A percentile compares a stretch with the other conserved stretches of the same genome.
Conservation (phyloP, 768 basidiomycete genomes). For the Phaffia tasmanica region DNA sequence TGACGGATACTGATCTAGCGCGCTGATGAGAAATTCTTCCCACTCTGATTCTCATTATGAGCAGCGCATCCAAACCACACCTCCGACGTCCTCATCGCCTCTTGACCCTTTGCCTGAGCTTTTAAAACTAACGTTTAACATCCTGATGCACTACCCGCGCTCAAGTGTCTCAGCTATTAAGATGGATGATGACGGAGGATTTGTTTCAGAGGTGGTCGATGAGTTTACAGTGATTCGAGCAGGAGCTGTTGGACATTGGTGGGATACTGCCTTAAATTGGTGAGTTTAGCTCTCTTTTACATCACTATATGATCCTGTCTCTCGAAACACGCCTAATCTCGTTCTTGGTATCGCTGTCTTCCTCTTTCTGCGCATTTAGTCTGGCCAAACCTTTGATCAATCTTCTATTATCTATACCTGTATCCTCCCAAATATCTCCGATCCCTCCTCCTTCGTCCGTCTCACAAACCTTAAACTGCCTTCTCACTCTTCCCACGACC, state of each 20-base stretch:
- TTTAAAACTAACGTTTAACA: conserved; percentile 72
- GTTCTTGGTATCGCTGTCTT: background rate
- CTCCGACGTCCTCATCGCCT: conserved; percentile 47
- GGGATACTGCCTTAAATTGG: conserved; percentile 64
- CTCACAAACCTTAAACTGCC: conserved; percentile 66
- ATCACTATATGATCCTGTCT: background rate
- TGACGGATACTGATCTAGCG: no score
- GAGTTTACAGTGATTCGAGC: conserved; percentile 26
- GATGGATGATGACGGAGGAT: background rate
- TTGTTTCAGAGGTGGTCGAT: conserved; percentile 10
- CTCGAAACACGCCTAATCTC: background rate
- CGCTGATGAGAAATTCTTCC: no score
- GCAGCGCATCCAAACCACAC: conserved; percentile 28
- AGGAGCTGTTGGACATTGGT: conserved; percentile 50
- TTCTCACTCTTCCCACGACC: conserved; percentile 65
- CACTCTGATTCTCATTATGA: no score
- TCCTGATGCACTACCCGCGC: conserved; percentile 62
- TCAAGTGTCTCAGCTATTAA: background rate
- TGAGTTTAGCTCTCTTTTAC: conserved; percentile 37
- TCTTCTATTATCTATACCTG: conserved; percentile 56
- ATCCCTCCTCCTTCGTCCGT: conserved; percentile 61
- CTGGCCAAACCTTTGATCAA: conserved; percentile 61
- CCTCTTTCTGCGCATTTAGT: conserved; percentile 38
- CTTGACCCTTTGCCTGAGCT: conserved; percentile 68
- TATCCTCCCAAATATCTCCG: conserved; percentile 39